Evolutionary conservation across 768 basidiomycete species (phyloP).

Genomic region (Suillus alpinus): DNA sequence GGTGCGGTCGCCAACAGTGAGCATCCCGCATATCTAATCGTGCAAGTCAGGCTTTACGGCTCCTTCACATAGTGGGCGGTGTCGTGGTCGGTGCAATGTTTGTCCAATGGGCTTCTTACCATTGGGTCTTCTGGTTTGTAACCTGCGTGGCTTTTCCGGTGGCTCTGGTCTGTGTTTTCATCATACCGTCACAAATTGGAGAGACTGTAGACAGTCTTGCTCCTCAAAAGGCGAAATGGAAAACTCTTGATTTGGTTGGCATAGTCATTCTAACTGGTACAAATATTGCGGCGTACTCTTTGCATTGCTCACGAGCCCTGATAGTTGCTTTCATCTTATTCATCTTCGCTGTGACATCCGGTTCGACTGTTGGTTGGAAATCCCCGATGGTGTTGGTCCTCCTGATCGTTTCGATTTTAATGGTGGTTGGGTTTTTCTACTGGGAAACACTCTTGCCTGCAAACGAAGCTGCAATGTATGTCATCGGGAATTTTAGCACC

Average conservation of each 20-base stretch:
- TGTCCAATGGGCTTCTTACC: conserved; percentile 39
- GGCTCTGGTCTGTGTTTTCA: conserved; percentile 27
- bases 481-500: neutral
- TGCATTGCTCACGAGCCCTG: neutral
- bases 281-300: neutral
- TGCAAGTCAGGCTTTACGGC: neutral
- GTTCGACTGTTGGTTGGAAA: conserved; percentile 49
- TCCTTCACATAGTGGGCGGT: conserved; percentile 32
- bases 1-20: conserved; percentile 47
- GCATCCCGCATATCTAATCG: neutral
- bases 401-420: conserved; percentile 42
- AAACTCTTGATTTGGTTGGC: conserved; percentile 37
- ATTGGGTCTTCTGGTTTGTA: conserved; percentile 51
- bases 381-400: conserved; percentile 42
- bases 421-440: conserved; percentile 44
- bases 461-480: conserved; percentile 42
- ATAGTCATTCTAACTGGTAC: conserved; percentile 36
- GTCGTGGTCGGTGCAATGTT: conserved; percentile 44
- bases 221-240: conserved; percentile 17
- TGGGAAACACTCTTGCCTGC: conserved; percentile 44
- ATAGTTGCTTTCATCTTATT: conserved; percentile 30
- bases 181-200: conserved; percentile 30
- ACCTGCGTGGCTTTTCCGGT: conserved; percentile 37
- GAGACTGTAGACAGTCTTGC: conserved; percentile 4
- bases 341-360: conserved; percentile 42